Evolutionary conservation across 345 rosid genomes (phyloP), one percentile per base, ranked within the genome.

Genomic region (Balakata baccata): DNA sequence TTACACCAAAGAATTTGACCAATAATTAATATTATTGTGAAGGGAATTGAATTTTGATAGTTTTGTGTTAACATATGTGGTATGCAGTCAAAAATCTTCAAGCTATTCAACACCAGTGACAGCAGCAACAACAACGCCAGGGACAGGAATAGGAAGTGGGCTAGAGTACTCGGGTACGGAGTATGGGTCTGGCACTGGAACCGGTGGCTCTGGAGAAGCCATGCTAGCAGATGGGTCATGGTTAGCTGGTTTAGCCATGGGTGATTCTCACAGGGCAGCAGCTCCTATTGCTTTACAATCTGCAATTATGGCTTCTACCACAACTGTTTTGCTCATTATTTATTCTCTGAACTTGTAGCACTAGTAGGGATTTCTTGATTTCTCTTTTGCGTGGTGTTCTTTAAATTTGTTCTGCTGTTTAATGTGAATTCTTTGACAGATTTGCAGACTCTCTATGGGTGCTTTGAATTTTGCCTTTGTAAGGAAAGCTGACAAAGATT

Each of bases 241-340:
- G 89, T 71, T 94, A 79, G 98, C 95, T 62, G 95, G 97, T 77
- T 80, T 94, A 72, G 98, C 97, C 70, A 86, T 92, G 97, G 98
- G 97, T 60, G 88, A 82, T 54, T 85, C 98, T 0, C 41, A 65
- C 76, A 63, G 81, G 83, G 79, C 64, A 54, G 71, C 62, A 13
- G 57, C 72, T 63, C 77, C 78, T 29, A 17, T 81, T 18, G 72
- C 77, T 56, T 39, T 79, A 2, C 79, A 75, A 69, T 67, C 50
- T 12, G 39, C 73, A 11, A 4, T 74, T 4, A 6, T 58, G 66
- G 85, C 81, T 18, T 67, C 63, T 20, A 51, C 82, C 10, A 68
- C 81, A 18, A 13, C 51, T 18, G 18, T 78, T 3, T 64, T 5
- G 2, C 56, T 70, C 0, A 2, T 43, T 59, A 7, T 63, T 16